These are phyloP conservation scores for Botrytis fragariae DNA, from an alignment of 2,329 filamentous ascomycete genomes.

Conservation along the genomic window DNA sequence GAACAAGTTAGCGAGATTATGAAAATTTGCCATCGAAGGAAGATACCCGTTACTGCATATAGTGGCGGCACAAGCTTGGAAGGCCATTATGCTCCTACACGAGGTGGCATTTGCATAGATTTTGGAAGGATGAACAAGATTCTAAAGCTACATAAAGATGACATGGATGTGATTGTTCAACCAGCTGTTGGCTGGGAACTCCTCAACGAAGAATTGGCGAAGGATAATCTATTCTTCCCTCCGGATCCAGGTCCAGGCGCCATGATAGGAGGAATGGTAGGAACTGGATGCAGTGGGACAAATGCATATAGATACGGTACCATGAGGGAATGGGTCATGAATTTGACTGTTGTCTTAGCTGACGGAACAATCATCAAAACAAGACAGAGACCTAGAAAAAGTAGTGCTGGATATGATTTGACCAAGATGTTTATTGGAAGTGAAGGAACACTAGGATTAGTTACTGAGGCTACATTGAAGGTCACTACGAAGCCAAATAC, in stretches of 20 bases:
- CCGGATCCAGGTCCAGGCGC: conserved; percentile 88
- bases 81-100: conserved; percentile 81
- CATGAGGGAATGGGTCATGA: conserved; percentile 92
- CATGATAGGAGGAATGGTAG: conserved; percentile 88
- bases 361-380: conserved; percentile 91
- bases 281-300: conserved; percentile 71
- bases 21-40: conserved; percentile 78
- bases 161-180: conserved; percentile 74
- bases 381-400: conserved; percentile 82
- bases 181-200: conserved; percentile 83
- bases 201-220: conserved; percentile 73
- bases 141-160: conserved; percentile 70
- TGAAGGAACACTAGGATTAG: conserved; percentile 86
- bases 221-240: conserved; percentile 82
- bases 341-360: conserved; percentile 81
- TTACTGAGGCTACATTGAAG: conserved; percentile 88
- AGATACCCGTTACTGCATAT: conserved; percentile 83
- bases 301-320: conserved; percentile 92
- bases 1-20: conserved; percentile 84
- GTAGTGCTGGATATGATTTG: conserved; percentile 86
- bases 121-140: conserved; percentile 84
- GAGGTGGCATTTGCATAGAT: conserved; percentile 81
- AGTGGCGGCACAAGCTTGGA: conserved; percentile 87
- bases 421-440: conserved; percentile 87
- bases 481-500: conserved; percentile 77